phyloP scores from a whole-genome alignment of 106 monocot species.

The Dendrobium officinale region DNA sequence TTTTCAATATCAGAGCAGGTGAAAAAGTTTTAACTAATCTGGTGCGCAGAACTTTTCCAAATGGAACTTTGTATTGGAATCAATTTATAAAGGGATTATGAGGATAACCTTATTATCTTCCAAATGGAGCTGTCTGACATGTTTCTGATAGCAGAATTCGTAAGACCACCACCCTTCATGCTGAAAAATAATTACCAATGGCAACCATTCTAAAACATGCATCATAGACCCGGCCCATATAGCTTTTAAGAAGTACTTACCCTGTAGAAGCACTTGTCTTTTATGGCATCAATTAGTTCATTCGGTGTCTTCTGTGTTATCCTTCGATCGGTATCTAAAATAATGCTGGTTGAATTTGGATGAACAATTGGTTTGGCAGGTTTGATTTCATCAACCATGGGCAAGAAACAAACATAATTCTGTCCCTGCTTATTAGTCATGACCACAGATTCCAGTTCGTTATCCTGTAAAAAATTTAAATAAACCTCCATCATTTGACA shows the following conservation, averaged over 20 bases:
- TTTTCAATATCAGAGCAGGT: too few species aligned
- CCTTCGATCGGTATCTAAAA: slow-evolving; percentile 48
- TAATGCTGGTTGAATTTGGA: slow-evolving; percentile 56
- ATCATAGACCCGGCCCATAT: background rate
- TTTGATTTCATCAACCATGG: slow-evolving; percentile 66
- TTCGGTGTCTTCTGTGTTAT: slow-evolving; percentile 75
- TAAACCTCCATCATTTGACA: background rate
- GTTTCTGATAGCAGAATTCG: slow-evolving; percentile 75
- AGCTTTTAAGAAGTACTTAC: slow-evolving; percentile 19
- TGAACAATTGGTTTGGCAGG: slow-evolving; percentile 19
- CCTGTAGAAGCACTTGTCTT: slow-evolving; percentile 64
- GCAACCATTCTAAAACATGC: background rate
- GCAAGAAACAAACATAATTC: slow-evolving; percentile 64
- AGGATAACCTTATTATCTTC: slow-evolving; percentile 57
- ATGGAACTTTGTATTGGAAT: too few species aligned
- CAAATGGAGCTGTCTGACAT: slow-evolving; percentile 62
- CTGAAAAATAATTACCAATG: slow-evolving; percentile 22
- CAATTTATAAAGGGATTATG: background rate
- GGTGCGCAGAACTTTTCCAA: too few species aligned
- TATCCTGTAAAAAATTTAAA: slow-evolving; percentile 31
- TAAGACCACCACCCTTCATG: slow-evolving; percentile 95
- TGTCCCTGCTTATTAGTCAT: slow-evolving; percentile 72
- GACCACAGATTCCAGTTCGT: slow-evolving; percentile 49
- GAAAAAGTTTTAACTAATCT: too few species aligned
- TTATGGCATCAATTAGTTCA: slow-evolving; percentile 68